phyloP scores from a whole-genome alignment of 176 grass and related monocot genomes.

The Oryza rufipogon region DNA sequence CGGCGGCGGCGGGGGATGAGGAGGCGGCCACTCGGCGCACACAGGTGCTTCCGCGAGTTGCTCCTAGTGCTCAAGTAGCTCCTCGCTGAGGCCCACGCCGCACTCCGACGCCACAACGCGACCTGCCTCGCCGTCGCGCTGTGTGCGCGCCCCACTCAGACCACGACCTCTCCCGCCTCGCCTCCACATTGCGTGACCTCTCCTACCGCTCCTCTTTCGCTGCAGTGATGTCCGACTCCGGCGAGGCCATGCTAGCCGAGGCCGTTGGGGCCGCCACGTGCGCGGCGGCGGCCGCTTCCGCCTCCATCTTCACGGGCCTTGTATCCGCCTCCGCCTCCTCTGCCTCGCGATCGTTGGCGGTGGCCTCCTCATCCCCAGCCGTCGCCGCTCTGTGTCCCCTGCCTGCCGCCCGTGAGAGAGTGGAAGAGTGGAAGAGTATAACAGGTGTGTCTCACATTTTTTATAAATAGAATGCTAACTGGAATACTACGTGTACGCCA shows the following conservation, averaged over 20 bases:
- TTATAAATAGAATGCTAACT: too few species aligned
- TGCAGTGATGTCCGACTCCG: background rate
- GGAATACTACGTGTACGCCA: too few species aligned
- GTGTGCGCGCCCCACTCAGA: conserved; percentile 37
- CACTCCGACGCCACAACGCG: conserved; percentile 45
- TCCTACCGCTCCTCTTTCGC: background rate
- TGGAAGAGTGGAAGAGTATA: too few species aligned
- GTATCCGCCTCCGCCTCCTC: conserved; percentile 51
- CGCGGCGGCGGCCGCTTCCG: conserved; percentile 49
- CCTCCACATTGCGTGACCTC: conserved; percentile 47
- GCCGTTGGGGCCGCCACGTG: conserved; percentile 43
- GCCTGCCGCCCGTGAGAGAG: too few species aligned
- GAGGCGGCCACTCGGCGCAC: conserved; percentile 12
- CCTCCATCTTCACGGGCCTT: conserved; percentile 57
- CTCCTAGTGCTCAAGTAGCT: conserved; percentile 46
- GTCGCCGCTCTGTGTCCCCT: too few species aligned
- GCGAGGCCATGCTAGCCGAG: conserved; percentile 47
- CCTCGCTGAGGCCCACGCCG: conserved; percentile 47
- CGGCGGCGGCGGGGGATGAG: too few species aligned
- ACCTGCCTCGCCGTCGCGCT: conserved; percentile 45
- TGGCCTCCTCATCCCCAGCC: too few species aligned
- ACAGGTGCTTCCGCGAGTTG: conserved; percentile 59
- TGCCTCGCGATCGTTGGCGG: conserved; percentile 7
- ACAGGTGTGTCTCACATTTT: too few species aligned
- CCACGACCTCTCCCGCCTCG: conserved; percentile 52